Evolutionary conservation across 331 rosid genomes (phyloP).

Genomic region (Quercus lobata): DNA sequence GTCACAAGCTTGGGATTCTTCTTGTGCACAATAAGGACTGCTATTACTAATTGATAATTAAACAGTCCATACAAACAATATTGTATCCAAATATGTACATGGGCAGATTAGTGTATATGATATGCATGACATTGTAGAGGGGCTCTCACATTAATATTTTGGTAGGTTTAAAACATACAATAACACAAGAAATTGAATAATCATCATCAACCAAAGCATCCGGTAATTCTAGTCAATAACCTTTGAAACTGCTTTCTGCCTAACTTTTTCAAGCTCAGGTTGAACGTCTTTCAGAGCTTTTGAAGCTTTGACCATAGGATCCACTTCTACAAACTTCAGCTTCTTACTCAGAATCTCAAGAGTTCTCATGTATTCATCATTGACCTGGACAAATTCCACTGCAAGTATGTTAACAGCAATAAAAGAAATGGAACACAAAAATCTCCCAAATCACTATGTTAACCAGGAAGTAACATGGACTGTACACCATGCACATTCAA

Average conservation of each 20-base stretch:
- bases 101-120: not conserved
- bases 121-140: constrained; percentile 9
- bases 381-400: constrained; percentile 57
- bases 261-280: constrained; percentile 91
- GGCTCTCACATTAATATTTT: not conserved
- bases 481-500: constrained; percentile 12
- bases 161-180: constrained; percentile 5
- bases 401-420: constrained; percentile 17
- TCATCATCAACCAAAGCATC: not conserved
- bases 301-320: constrained; percentile 80
- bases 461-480: not conserved
- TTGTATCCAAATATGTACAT: not conserved
- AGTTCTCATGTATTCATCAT: constrained; percentile 91
- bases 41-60: not conserved
- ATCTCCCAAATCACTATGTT: not conserved
- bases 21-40: not conserved
- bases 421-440: constrained; percentile 3
- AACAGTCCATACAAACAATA: not conserved
- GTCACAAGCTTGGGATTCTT: not conserved
- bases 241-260: constrained; percentile 95
- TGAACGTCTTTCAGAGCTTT: constrained; percentile 95
- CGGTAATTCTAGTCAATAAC: constrained; percentile 26
- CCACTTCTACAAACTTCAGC: constrained; percentile 82
- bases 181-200: not conserved
- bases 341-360: constrained; percentile 90